phyloP scores from a whole-genome alignment of 2,329 filamentous ascomycete genomes.

The Microdochium paspali region DNA sequence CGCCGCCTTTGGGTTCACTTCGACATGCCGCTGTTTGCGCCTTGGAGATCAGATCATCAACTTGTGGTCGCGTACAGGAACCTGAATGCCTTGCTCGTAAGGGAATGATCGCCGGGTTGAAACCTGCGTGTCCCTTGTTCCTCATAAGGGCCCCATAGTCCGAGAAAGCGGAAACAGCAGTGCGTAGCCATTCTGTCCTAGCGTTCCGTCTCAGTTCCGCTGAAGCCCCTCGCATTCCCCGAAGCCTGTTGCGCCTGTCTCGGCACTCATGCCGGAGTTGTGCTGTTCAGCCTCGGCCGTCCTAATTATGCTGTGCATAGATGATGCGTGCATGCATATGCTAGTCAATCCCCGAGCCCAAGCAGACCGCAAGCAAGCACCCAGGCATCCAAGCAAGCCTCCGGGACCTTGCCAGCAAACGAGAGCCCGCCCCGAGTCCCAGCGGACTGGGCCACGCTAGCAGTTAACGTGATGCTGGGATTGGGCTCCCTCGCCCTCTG shows the following conservation, averaged over 20 bases:
- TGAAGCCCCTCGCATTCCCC: too few species aligned
- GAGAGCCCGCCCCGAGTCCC: background rate
- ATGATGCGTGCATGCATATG: background rate
- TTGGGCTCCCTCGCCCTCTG: too few species aligned
- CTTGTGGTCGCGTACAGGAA: too few species aligned
- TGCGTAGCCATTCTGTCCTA: background rate
- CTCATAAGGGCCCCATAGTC: background rate
- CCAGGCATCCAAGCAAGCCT: background rate
- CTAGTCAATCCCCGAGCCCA: too few species aligned
- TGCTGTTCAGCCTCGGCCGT: background rate
- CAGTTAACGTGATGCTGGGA: background rate
- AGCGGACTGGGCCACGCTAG: background rate
- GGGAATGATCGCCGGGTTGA: too few species aligned
- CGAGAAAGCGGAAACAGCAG: background rate
- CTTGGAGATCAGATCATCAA: too few species aligned
- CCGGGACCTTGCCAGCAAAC: background rate
- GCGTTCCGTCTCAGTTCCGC: too few species aligned
- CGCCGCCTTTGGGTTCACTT: too few species aligned
- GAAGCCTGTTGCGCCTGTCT: too few species aligned
- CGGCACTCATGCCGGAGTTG: background rate
- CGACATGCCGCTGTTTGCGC: too few species aligned
- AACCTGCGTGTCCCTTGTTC: background rate
- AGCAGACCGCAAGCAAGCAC: too few species aligned
- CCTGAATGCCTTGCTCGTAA: too few species aligned
- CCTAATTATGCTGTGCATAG: slow-evolving; percentile 1